A percentile compares a stretch with the other conserved stretches of the same genome.
phyloP scores from a whole-genome alignment of 768 basidiomycete species.

The Lactarius deliciosus region DNA sequence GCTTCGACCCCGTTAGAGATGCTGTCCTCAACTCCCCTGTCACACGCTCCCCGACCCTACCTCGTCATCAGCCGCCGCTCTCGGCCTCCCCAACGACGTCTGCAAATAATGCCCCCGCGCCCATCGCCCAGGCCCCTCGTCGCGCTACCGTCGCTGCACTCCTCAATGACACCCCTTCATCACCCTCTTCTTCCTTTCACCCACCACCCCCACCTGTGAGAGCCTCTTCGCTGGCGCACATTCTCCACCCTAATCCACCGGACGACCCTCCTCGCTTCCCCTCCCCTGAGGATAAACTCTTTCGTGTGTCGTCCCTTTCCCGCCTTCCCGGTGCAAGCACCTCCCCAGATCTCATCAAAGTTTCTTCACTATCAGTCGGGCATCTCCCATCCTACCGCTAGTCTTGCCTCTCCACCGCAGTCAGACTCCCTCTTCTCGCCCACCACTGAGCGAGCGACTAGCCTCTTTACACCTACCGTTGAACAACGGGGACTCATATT shows the following conservation, averaged over 20 bases:
- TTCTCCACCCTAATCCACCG: slow-evolving; percentile 30
- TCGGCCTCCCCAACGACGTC: slow-evolving; percentile 38
- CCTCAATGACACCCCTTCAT: slow-evolving; percentile 58
- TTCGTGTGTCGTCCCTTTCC: slow-evolving; percentile 26
- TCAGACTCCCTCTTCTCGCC: slow-evolving; percentile 28
- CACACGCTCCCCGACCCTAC: slow-evolving; percentile 45
- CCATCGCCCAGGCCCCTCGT: slow-evolving; percentile 41
- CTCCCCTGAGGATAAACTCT: slow-evolving; percentile 28
- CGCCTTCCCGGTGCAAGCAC: slow-evolving; percentile 13
- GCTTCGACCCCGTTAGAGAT: slow-evolving; percentile 86
- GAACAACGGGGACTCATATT: slow-evolving; percentile 20
- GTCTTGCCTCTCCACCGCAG: slow-evolving; percentile 19
- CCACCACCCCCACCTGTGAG: slow-evolving; percentile 21
- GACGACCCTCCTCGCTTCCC: slow-evolving; percentile 28
- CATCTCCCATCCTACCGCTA: slow-evolving; percentile 5
- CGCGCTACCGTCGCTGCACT: slow-evolving; percentile 77
- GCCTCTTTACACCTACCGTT: slow-evolving; percentile 25
- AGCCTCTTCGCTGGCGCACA: slow-evolving; percentile 31
- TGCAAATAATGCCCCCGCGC: slow-evolving; percentile 39
- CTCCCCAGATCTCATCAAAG: slow-evolving; percentile 14
- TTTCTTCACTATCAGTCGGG: slow-evolving; percentile 13
- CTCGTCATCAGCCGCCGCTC: slow-evolving; percentile 31
- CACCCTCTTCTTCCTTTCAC: slow-evolving; percentile 30
- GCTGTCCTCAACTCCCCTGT: slow-evolving; percentile 79
- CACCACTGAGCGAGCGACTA: slow-evolving; percentile 9